Conservation (phyloP, 208 protist species). For the Entamoeba histolytica region DNA sequence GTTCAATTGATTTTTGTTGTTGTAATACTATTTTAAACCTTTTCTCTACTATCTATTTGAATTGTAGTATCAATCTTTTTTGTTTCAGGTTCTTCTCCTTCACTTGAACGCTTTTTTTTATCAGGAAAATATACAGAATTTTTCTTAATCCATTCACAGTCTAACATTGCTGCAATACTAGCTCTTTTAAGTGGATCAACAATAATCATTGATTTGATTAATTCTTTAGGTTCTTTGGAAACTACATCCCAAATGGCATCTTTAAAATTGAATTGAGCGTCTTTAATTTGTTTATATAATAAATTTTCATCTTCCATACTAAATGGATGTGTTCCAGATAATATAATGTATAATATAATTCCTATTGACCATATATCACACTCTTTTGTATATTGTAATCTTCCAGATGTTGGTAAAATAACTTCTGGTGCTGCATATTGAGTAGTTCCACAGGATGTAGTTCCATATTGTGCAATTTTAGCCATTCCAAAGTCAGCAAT, state of each 20-base stretch:
- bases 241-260: not conserved
- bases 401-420: not conserved
- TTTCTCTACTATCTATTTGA: too few species aligned
- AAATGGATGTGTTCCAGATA: constrained; percentile 8
- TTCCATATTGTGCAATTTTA: constrained; percentile 38
- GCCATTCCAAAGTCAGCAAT: constrained; percentile 74
- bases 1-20: too few species aligned
- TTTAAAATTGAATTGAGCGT: not conserved
- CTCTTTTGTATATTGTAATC: constrained; percentile 14
- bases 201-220: not conserved
- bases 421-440: constrained; percentile 43
- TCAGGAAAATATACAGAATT: not conserved
- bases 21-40: too few species aligned
- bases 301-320: not conserved
- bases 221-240: not conserved
- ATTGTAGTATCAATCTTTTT: too few species aligned
- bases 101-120: too few species aligned
- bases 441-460: constrained; percentile 16
- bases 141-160: not conserved
- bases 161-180: not conserved
- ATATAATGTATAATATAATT: not conserved
- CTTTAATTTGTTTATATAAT: not conserved
- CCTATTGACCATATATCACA: constrained; percentile 14
- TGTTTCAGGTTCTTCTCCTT: too few species aligned
- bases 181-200: not conserved